A percentile compares a stretch with the other conserved stretches of the same genome.
phyloP scores from a whole-genome alignment of 805 yeast species.

The Myxozyma geophila region DNA sequence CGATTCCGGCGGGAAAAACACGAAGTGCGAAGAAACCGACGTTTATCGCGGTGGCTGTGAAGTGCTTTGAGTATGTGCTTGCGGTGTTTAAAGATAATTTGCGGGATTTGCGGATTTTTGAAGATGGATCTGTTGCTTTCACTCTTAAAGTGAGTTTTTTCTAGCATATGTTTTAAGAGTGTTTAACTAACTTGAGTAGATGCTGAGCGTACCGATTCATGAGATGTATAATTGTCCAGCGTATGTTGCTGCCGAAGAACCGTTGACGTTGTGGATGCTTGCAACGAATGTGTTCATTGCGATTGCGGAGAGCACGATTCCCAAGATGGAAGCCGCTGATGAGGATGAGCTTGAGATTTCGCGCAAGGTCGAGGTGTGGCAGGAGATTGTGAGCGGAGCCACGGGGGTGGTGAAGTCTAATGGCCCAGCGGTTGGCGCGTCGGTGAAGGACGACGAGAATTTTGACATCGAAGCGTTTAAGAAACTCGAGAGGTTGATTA shows the following conservation, averaged over 20 bases:
- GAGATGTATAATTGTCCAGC: slow-evolving; percentile 32
- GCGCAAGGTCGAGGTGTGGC: slow-evolving; percentile 39
- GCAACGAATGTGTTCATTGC: slow-evolving; percentile 29
- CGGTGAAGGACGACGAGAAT: slow-evolving; percentile 48
- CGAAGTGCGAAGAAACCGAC: slow-evolving; percentile 29
- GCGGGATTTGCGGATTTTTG: slow-evolving; percentile 9
- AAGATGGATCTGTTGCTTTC: slow-evolving; percentile 37
- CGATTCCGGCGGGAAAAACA: slow-evolving; percentile 14
- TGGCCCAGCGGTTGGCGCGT: slow-evolving; percentile 46
- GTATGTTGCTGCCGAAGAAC: slow-evolving; percentile 4
- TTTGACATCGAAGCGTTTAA: slow-evolving; percentile 55
- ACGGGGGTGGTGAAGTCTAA: slow-evolving; percentile 35
- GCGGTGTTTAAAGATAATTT: slow-evolving; percentile 13
- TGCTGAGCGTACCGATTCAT: slow-evolving; percentile 33
- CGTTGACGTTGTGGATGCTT: slow-evolving; percentile 34
- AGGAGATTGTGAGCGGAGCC: slow-evolving; percentile 43
- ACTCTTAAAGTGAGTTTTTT: slow-evolving; percentile 23
- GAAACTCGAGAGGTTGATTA: slow-evolving; percentile 49
- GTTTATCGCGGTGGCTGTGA: slow-evolving; percentile 28
- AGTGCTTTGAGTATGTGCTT: slow-evolving; percentile 21
- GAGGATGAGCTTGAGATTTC: neutral
- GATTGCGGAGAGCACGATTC: slow-evolving; percentile 39
- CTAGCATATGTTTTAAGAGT: neutral
- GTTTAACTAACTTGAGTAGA: neutral
- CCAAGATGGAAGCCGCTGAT: slow-evolving; percentile 45